Evolutionary conservation across 371 early-diverging fungal species (phyloP).

Genomic region (Apophysomyces trapeziformis): DNA sequence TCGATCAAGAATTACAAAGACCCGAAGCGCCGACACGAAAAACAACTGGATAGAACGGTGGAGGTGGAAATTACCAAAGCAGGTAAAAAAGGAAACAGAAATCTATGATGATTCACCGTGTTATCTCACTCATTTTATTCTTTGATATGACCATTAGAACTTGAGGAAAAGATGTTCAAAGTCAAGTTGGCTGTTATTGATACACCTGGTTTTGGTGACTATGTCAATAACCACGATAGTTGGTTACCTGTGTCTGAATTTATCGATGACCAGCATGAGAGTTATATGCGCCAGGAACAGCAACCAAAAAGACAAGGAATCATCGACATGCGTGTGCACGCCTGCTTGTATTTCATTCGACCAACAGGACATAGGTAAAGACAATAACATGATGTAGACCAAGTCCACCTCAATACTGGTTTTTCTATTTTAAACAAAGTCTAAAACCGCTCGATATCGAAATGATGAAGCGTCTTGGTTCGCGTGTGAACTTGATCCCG

Average conservation of each 20-base stretch:
- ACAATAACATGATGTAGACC: not conserved
- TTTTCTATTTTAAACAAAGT: constrained; percentile 60
- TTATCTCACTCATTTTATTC: not conserved
- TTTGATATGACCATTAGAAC: constrained; percentile 53
- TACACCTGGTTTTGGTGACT: constrained; percentile 92
- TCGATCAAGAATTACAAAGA: constrained; percentile 63
- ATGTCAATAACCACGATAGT: constrained; percentile 71
- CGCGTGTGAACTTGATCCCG: constrained; percentile 88
- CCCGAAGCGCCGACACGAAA: constrained; percentile 40
- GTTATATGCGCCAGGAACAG: constrained; percentile 79
- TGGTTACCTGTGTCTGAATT: constrained; percentile 77
- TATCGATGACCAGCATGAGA: constrained; percentile 94
- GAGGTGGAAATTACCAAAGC: constrained; percentile 71
- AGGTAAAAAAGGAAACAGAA: constrained; percentile 32
- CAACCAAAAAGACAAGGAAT: constrained; percentile 56
- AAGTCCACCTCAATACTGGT: constrained; percentile 50
- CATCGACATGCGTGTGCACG: constrained; percentile 82
- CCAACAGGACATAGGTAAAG: constrained; percentile 84
- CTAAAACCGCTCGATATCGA: constrained; percentile 92
- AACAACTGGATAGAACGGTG: constrained; percentile 61
- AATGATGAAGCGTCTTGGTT: constrained; percentile 85
- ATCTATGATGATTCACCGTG: too few species aligned
- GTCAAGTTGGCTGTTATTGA: constrained; percentile 91
- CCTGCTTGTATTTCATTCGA: constrained; percentile 92
- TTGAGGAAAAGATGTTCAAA: constrained; percentile 95